Evolutionary conservation across 2,329 filamentous ascomycete species (phyloP).

Genomic region (Penicillium olsonii): DNA sequence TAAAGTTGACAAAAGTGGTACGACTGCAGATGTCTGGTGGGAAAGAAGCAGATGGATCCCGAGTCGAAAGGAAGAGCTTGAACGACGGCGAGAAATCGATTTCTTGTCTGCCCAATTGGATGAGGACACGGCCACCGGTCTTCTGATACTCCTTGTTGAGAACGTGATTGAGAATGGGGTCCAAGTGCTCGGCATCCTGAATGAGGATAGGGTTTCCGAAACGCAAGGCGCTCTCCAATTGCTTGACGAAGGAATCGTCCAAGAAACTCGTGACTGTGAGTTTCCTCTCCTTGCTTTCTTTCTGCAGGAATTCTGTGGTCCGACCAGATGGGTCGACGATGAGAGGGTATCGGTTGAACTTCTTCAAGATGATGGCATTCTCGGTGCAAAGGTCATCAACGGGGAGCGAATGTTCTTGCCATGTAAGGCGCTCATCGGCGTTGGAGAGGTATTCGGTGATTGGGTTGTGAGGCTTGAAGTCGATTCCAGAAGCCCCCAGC

Average conservation of each 20-base stretch:
- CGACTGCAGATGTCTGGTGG: conserved; percentile 96
- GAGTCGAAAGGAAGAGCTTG: conserved; percentile 90
- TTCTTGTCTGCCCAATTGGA: conserved; percentile 97
- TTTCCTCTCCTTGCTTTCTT: conserved; percentile 88
- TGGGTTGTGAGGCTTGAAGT: conserved; percentile 90
- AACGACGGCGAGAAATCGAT: conserved; percentile 98
- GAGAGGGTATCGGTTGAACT: conserved; percentile 96
- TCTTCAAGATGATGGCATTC: conserved; percentile 94
- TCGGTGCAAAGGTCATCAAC: conserved; percentile 98
- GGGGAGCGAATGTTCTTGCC: conserved; percentile 91
- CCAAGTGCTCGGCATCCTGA: conserved; percentile 94
- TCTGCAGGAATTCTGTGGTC: conserved; percentile 91
- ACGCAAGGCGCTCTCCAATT: conserved; percentile 91
- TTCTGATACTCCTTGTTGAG: conserved; percentile 99
- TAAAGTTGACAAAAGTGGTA: conserved; percentile 99
- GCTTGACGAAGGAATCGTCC: conserved; percentile 97
- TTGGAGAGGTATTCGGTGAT: conserved; percentile 96
- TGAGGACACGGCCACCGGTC: conserved; percentile 95
- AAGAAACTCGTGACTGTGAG: conserved; percentile 97
- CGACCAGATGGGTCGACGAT: conserved; percentile 97
- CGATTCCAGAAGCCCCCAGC: conserved; percentile 86
- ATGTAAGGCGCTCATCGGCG: conserved; percentile 88
- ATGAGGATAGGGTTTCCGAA: conserved; percentile 99
- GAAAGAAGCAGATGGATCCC: conserved; percentile 94
- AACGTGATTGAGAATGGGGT: conserved; percentile 96